Evolutionary conservation across 805 yeast genomes (phyloP), one percentile per base, ranked within the genome.

Genomic region (Debaryomyces maramus): DNA sequence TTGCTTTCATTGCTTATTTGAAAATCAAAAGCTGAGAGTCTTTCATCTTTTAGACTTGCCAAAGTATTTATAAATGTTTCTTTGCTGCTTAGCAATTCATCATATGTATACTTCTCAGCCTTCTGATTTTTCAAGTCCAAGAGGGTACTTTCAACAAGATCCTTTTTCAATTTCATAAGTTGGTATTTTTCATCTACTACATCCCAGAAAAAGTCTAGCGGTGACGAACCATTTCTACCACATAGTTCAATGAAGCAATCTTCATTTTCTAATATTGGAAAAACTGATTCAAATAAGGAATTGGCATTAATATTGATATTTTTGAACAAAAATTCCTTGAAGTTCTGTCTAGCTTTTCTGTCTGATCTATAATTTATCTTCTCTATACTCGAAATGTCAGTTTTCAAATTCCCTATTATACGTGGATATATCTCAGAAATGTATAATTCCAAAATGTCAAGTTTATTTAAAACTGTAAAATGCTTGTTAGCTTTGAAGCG

Each of bases 201-300:
- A 56, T 89, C 96, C 77, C 87, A 76, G 56, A 84, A 88, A 29
- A 86, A 60, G 46, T 88, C 95, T 30, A 82, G 53, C 0, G 96
- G 84, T 1, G 81, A 73, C 0, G 96, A 88, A 0, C 96, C 96
- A 32, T 76, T 70, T 39, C 89, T 72, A 0, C 95, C 96, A 41
- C 88, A 70, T 26, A 88, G 46, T 16, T 73, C 78, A 11, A 76
- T 51, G 53, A 84, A 88, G 11, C 78, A 63, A 33, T 67, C 68
- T 44, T 83, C 84, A 22, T 76, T 73, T 43, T 77, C 77, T 1
- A 88, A 50, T 4, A 53, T 43, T 0, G 73, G 64, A 30, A 77
- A 70, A 2, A 86, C 52, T 17, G 82, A 83, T 34, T 59, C 62
- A 82, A 95, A 88, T 36, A 61, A 67, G 1, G 85, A 67, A 40